Base-by-base conservation (phyloP, 179 eudicot genomes). In the Actinidia chinensis region DNA sequence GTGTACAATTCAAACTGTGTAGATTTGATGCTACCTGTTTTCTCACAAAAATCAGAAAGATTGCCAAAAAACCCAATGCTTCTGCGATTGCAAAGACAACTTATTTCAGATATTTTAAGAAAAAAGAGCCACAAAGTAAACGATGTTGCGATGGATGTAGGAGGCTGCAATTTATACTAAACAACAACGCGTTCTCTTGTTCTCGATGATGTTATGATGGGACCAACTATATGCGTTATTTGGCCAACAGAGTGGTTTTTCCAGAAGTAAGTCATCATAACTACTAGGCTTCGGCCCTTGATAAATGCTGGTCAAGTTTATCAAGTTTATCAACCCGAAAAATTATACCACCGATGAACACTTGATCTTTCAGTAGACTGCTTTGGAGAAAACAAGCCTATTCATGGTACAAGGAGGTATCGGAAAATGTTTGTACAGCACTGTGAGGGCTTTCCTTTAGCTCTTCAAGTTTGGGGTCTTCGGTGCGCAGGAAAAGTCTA, bases 391-490 rank as follows among this genome's bases (percentile, higher is more conserved):
- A 13, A 42, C 10, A 50, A 56, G 5, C 76, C 76, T 7, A 15
- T 15, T 74, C 48, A 40, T 4, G 25, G 42, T 64, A 46, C 18
- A 9, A 1, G 25, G 25, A 44, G 17, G 23, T 42, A 4, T 50
- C 80, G 1, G n/a, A 9, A 33, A 13, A 20, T 33, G 22, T 44
- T 72, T 3, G 78, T 73, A 4, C 52, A 17, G 0, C 28, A 42
- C 17, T 55, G 75, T 17, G 33, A 50, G 1, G 83, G 83, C 10
- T 76, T 71, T 50, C 83, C 83, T 0, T 44, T 81, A 54, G 83
- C 83, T 8, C 76, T 80, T 70, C 4, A 76, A 51, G 78, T 71
- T 59, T 80, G 68, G 83, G 83, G n/a, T 48, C 68, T 17, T 71
- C 73, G 50, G 6, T 76, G 14, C 23, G 5, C 36, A 18, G 56